These are phyloP conservation scores for Fusarium domesticum DNA, from an alignment of 2,329 filamentous ascomycete species.

Conservation along the genomic window DNA sequence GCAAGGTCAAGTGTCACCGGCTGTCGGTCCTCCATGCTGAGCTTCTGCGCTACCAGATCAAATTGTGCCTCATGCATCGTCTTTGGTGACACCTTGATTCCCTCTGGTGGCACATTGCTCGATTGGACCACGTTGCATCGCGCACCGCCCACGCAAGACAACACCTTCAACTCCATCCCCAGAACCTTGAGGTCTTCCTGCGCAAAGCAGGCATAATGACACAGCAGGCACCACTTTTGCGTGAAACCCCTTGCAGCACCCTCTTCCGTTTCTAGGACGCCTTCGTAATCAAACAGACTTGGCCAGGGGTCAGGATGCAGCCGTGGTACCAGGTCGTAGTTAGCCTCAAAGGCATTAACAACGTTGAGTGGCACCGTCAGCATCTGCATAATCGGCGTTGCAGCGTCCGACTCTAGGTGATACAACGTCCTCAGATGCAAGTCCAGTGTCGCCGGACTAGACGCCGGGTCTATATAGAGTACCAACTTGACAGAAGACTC, in stretches of 20 bases:
- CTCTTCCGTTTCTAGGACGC: slow-evolving; percentile 37
- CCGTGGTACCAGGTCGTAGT: slow-evolving; percentile 80
- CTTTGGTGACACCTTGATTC: slow-evolving; percentile 57
- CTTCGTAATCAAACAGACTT: slow-evolving; percentile 70
- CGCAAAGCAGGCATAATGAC: slow-evolving; percentile 74
- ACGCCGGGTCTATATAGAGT: slow-evolving; percentile 50
- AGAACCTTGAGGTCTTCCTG: slow-evolving; percentile 63
- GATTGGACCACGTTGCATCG: slow-evolving; percentile 50
- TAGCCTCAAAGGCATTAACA: slow-evolving; percentile 84
- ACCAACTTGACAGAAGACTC: slow-evolving; percentile 43
- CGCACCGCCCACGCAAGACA: slow-evolving; percentile 60
- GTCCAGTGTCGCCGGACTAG: slow-evolving; percentile 56
- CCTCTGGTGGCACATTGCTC: slow-evolving; percentile 39
- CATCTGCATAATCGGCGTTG: slow-evolving; percentile 76
- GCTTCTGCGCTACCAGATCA: slow-evolving; percentile 70
- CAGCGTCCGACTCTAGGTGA: slow-evolving; percentile 72
- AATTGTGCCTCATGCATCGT: slow-evolving; percentile 71
- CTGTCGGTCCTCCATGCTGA: slow-evolving; percentile 76
- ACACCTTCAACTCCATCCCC: slow-evolving; percentile 60
- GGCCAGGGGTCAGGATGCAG: slow-evolving; percentile 81
- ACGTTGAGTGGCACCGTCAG: slow-evolving; percentile 67
- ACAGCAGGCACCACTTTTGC: slow-evolving; percentile 78
- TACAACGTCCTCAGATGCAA: slow-evolving; percentile 74
- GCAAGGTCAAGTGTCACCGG: slow-evolving; percentile 71
- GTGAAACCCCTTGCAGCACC: slow-evolving; percentile 57